A percentile compares a stretch with the other conserved stretches of the same genome.
Evolutionary conservation across 495 filamentous ascomycete genomes (phyloP).

Genomic region (Cercophora sp.): DNA sequence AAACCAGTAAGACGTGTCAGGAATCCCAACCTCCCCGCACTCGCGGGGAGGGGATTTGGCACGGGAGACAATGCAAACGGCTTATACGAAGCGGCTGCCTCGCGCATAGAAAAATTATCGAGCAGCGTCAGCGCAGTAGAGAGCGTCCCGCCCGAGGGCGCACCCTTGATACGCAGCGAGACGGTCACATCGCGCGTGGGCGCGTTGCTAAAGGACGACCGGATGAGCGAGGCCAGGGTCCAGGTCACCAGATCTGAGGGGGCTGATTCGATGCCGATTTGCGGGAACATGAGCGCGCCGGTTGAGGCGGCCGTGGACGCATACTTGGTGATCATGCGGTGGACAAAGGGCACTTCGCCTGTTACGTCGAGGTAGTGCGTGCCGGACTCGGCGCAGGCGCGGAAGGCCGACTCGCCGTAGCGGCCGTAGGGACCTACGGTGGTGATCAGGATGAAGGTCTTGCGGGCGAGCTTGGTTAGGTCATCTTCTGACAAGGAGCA

Average conservation of each 20-base stretch:
- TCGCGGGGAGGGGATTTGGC: constrained; percentile 44
- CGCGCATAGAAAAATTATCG: constrained; percentile 54
- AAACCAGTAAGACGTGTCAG: constrained; percentile 57
- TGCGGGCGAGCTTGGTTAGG: constrained; percentile 63
- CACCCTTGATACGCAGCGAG: constrained; percentile 57
- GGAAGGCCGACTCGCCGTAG: constrained; percentile 76
- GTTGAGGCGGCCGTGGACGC: constrained; percentile 66
- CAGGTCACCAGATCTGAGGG: constrained; percentile 78
- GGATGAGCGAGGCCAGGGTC: constrained; percentile 61
- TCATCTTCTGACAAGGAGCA: constrained; percentile 61
- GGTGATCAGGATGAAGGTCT: constrained; percentile 74
- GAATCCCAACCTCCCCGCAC: constrained; percentile 30
- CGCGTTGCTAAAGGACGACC: constrained; percentile 43
- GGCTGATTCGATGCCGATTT: constrained; percentile 80
- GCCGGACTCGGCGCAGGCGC: constrained; percentile 81
- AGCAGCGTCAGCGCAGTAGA: constrained; percentile 60
- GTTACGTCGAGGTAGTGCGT: constrained; percentile 93
- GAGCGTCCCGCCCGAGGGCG: constrained; percentile 72
- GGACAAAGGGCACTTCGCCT: constrained; percentile 79
- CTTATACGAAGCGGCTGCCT: constrained; percentile 51
- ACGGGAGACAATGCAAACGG: constrained; percentile 69
- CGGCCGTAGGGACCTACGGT: constrained; percentile 79
- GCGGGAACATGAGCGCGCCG: constrained; percentile 82
- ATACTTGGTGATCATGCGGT: constrained; percentile 76
- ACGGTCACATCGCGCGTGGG: constrained; percentile 55